A percentile compares a stretch with the other conserved stretches of the same genome.
phyloP scores from a whole-genome alignment of 345 rosid species.

The Anacardium occidentale region DNA sequence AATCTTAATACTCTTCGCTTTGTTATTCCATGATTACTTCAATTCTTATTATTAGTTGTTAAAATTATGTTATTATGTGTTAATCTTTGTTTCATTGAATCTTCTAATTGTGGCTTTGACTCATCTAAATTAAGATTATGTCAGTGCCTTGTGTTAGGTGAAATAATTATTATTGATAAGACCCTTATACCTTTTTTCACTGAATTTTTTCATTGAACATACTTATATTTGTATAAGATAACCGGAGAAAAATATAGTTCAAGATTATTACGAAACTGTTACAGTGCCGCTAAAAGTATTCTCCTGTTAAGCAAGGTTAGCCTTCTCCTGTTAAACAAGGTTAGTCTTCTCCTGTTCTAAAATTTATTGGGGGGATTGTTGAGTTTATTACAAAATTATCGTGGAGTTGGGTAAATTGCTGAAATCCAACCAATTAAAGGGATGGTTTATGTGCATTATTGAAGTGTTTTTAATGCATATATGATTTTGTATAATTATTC shows the following conservation, averaged over 20 bases:
- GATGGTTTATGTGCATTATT: too few species aligned
- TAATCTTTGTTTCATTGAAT: slow-evolving; percentile 7
- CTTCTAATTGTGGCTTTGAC: slow-evolving; percentile 25
- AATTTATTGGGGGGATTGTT: too few species aligned
- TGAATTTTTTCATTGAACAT: not conserved
- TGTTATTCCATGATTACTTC: not conserved
- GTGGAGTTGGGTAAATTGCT: too few species aligned
- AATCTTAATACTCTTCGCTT: slow-evolving; percentile 28
- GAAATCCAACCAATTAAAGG: too few species aligned
- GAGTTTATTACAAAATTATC: too few species aligned
- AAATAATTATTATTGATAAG: slow-evolving; percentile 24
- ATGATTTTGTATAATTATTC: too few species aligned
- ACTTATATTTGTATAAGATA: slow-evolving; percentile 8
- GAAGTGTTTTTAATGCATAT: too few species aligned
- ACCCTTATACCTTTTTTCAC: slow-evolving; percentile 23
- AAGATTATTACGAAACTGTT: too few species aligned
- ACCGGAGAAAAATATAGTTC: not conserved
- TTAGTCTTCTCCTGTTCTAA: too few species aligned
- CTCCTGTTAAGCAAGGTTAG: too few species aligned
- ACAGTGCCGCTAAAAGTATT: too few species aligned
- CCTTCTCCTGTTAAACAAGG: too few species aligned
- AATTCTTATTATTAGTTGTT: not conserved
- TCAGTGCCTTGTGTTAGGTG: slow-evolving; percentile 28
- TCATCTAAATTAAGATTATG: not conserved
- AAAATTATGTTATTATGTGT: not conserved